phyloP scores from a whole-genome alignment of 2,329 filamentous ascomycete genomes.

The Fusarium poae region DNA sequence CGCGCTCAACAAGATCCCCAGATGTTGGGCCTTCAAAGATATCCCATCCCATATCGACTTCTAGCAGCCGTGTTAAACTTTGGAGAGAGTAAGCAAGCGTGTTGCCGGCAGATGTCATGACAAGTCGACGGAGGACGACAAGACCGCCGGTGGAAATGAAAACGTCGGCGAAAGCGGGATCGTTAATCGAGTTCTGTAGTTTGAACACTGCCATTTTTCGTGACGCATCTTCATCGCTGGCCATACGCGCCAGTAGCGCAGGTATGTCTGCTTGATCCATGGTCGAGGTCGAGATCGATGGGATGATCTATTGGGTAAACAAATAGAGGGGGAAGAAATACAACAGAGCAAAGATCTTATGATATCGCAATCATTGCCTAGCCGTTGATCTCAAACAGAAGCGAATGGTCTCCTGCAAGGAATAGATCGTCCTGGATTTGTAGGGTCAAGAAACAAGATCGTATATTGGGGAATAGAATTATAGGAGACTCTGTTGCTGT shows the following conservation, averaged over 20 bases:
- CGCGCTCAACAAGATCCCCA: constrained; percentile 77
- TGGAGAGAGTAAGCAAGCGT: constrained; percentile 96
- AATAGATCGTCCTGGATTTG: neutral
- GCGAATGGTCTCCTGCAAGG: neutral
- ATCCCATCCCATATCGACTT: constrained; percentile 99
- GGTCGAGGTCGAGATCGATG: constrained; percentile 10
- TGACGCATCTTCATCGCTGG: constrained; percentile 84
- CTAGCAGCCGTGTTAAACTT: constrained; percentile 85
- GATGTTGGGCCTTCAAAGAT: constrained; percentile 75
- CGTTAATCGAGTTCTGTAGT: constrained; percentile 93
- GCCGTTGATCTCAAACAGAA: constrained; percentile 2
- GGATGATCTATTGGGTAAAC: neutral
- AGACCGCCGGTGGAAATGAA: constrained; percentile 94
- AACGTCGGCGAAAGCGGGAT: constrained; percentile 95
- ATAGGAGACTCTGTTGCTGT: constrained; percentile 33
- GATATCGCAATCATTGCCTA: constrained; percentile 38
- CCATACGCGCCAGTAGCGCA: constrained; percentile 72
- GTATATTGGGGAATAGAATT: constrained; percentile 17
- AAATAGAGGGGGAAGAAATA: constrained; percentile 4
- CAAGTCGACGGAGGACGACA: constrained; percentile 82
- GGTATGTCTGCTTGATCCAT: constrained; percentile 77
- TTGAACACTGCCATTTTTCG: constrained; percentile 99
- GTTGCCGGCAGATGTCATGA: constrained; percentile 89
- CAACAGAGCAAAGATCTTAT: constrained; percentile 11
- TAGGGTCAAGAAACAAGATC: constrained; percentile 10